Conservation (phyloP, 345 rosid species). For the Microcos paniculata region DNA sequence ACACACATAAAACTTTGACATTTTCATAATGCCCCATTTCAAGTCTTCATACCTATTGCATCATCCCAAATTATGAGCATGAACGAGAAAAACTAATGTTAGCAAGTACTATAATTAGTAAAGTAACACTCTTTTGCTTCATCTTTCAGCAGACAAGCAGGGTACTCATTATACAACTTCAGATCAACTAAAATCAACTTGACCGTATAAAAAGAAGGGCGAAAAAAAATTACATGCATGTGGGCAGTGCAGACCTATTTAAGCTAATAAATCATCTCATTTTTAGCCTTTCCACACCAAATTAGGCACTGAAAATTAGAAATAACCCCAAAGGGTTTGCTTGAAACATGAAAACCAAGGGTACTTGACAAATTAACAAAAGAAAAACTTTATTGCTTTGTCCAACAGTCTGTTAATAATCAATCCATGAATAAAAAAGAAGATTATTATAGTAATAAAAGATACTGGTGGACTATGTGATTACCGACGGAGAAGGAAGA, state of each 20-base stretch:
- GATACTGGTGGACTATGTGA: slow-evolving; percentile 1
- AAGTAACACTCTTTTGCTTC: background rate
- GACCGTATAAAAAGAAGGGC: background rate
- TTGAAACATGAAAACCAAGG: slow-evolving; percentile 1
- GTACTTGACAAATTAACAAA: background rate
- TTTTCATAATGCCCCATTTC: background rate
- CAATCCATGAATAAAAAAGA: slow-evolving; percentile 8
- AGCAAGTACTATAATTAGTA: background rate
- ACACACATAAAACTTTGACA: background rate
- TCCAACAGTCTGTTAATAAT: slow-evolving; percentile 5
- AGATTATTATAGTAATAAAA: background rate
- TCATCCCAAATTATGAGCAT: background rate
- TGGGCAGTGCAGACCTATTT: background rate
- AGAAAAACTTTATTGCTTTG: background rate
- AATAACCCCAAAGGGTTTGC: slow-evolving; percentile 8
- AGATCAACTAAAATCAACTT: background rate
- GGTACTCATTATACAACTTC: background rate
- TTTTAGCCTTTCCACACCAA: background rate
- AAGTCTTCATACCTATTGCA: background rate
- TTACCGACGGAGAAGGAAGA: slow-evolving; percentile 63
- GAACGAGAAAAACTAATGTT: background rate
- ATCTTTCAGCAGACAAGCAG: background rate
- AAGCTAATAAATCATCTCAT: background rate
- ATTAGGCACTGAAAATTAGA: background rate
- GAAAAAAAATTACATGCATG: background rate